Base-by-base conservation (phyloP, 805 yeast species). In the Brettanomyces custersianus region DNA sequence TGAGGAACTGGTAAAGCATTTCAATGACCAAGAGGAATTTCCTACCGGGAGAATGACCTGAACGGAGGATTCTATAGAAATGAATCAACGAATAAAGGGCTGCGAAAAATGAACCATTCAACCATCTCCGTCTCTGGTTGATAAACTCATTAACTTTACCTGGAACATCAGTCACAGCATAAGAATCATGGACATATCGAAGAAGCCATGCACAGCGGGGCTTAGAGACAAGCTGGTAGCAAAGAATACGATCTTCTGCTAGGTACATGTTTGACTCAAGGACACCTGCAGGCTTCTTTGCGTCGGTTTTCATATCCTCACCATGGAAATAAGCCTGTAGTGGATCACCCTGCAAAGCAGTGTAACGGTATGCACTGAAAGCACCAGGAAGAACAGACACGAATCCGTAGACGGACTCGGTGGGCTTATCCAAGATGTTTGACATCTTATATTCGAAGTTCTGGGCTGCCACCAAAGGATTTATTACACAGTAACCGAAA, bases 311-410 rank as follows among this genome's bases (percentile, higher is more conserved):
- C 53, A 87, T 69, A 39, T 78, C 82, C 57, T 90, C 97, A 46
- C 97, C 97, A 59, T 86, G 85, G 64, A 90, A 90, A 55, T 90
- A 90, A 49, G 87, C 85, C 36, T 75, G 81, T 42, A 90, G 63
- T 4, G 97, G 97, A 32, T 71, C 73, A 11, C 96, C 96, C 36
- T 52, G 48, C 31, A 90, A 65, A 0, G 96, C 96, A 20, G 66
- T 73, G 52, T 77, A 87, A 40, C 96, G 64, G 55, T 90, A 90
- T 1, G 96, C 97, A 8, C 94, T 82, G 49, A 90, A 87, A 0
- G 97, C 97, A 54, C 97, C 97, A 0, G 97, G 97, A 39, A 90
- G 68, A 42, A 90, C 97, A 0, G 94, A 70, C 45, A 90, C 90
- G 53, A 86, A 90, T 0, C 97, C 97, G 60, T 88, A 90, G 2